phyloP scores from a whole-genome alignment of 1,284 basidiomycete species.

The Cutaneotrichosporon curvatum region DNA sequence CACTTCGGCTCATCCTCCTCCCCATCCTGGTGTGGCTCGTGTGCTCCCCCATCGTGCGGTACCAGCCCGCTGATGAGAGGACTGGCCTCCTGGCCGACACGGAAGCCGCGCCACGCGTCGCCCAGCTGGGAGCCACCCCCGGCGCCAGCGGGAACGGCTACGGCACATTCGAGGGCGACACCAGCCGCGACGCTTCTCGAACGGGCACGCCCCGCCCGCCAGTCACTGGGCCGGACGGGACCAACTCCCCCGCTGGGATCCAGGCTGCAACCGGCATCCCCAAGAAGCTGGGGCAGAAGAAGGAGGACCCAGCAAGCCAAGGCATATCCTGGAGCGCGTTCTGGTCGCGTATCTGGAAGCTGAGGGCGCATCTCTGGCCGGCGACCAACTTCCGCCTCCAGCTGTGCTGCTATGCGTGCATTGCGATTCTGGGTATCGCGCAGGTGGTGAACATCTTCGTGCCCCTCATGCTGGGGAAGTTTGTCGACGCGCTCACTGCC shows the following conservation, averaged over 20 bases:
- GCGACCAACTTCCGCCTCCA: conserved; percentile 35
- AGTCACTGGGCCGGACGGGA: not conserved
- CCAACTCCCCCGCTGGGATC: conserved; percentile 1
- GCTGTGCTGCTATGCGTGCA: conserved; percentile 24
- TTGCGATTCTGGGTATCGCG: conserved; percentile 19
- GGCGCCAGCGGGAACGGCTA: conserved; percentile 18
- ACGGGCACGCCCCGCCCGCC: not conserved
- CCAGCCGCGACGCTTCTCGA: conserved; percentile 7
- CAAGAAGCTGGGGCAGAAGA: conserved; percentile 34
- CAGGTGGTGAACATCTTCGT: conserved; percentile 26
- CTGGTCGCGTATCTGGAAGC: conserved; percentile 27
- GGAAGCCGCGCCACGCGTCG: not conserved
- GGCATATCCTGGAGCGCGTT: conserved; percentile 26
- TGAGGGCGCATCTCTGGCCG: conserved; percentile 39
- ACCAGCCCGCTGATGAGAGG: conserved; percentile 30
- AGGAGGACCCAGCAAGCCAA: conserved; percentile 21
- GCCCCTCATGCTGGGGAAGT: conserved; percentile 29
- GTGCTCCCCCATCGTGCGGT: conserved; percentile 28
- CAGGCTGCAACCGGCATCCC: conserved; percentile 24
- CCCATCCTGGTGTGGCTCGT: conserved; percentile 30
- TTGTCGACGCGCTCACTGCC: conserved; percentile 28
- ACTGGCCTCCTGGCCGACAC: conserved; percentile 24
- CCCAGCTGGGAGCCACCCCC: not conserved
- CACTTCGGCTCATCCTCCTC: conserved; percentile 27
- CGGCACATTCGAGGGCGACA: conserved; percentile 27